Base-by-base conservation (phyloP, 345 rosid genomes). In the Brassica carinata region DNA sequence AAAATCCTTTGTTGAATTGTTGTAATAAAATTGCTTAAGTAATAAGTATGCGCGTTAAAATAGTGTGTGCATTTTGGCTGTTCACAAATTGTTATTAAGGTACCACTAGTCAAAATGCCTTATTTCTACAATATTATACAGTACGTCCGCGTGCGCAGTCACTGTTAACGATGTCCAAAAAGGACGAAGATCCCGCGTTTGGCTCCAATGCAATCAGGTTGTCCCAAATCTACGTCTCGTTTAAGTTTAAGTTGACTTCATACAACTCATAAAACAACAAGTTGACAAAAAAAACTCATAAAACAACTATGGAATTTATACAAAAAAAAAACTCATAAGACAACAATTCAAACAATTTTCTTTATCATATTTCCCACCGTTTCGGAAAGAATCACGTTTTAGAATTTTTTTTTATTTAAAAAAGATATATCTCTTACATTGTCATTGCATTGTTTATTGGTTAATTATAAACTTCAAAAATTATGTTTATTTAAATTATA, bases 161-260 rank as follows among this genome's bases (percentile, higher is more conserved):
- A 57, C 76, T 53, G 30, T 71, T 69, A 64, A 74, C 79, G 74
- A 80, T 74, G 79, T 34, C 26, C 27, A 51, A 51, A 40, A 67
- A 59, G 0, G 29, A 68, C 79, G 74, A 74, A 81, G 79, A 70
- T 81, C 76, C 30, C 76, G 79, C 72, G 72, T 75, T 70, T 63
- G 72, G 79, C 64, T 81, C 80, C 83, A 74, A 80, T 63, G 75
- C 77, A 81, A 69, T 68, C 55, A 31, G 59, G 61, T 68, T 51
- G 74, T 68, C 83, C 40, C 68, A 73, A 67, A 30, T 73, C 74
- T 11, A 68, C 55, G 58, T 59, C 9, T 55, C 33, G 29, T 51
- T 30, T 9, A 11, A 61, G n/a, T 27, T 57, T 59, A 65, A 64
- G 11, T 72, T 66, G 33, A 78, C 72, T 53, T 78, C 10, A 0